Conservation (phyloP, 495 filamentous ascomycete genomes). For the Neurospora sp. region DNA sequence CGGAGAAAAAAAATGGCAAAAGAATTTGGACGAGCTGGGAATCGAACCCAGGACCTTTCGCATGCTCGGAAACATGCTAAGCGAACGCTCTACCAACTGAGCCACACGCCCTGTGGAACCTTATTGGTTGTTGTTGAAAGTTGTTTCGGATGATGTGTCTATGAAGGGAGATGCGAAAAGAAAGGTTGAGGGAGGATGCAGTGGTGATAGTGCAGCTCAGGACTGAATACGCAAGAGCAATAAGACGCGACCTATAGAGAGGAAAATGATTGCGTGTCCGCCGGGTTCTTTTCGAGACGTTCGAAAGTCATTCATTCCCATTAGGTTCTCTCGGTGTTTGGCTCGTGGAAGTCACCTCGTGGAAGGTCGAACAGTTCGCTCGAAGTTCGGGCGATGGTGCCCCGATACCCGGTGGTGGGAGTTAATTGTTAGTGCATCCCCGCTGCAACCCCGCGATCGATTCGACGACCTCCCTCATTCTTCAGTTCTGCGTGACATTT, state of each 20-base stretch:
- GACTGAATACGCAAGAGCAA: too few relatives aligned
- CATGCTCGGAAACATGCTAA: background rate
- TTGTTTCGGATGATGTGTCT: fast-evolving
- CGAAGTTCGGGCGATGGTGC: background rate
- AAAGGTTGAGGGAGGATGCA: too few relatives aligned
- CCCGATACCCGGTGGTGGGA: background rate
- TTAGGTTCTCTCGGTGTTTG: too few relatives aligned
- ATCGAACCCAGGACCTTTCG: background rate
- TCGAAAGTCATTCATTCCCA: too few relatives aligned
- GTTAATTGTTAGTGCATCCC: background rate
- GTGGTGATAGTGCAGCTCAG: too few relatives aligned
- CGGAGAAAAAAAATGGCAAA: background rate
- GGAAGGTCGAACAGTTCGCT: background rate
- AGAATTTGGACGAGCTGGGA: background rate
- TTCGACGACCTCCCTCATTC: too few relatives aligned
- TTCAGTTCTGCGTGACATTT: too few relatives aligned
- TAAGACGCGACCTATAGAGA: too few relatives aligned
- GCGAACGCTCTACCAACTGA: background rate
- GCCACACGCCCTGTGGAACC: background rate
- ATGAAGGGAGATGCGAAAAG: too few relatives aligned
- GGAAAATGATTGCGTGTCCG: too few relatives aligned
- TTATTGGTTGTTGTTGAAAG: background rate
- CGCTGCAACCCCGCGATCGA: background rate
- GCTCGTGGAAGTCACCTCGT: background rate
- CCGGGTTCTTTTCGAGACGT: too few relatives aligned